Evolutionary conservation across 2,329 filamentous ascomycete species (phyloP), one percentile per base, ranked within the genome.

Genomic region (Fusarium sp.): DNA sequence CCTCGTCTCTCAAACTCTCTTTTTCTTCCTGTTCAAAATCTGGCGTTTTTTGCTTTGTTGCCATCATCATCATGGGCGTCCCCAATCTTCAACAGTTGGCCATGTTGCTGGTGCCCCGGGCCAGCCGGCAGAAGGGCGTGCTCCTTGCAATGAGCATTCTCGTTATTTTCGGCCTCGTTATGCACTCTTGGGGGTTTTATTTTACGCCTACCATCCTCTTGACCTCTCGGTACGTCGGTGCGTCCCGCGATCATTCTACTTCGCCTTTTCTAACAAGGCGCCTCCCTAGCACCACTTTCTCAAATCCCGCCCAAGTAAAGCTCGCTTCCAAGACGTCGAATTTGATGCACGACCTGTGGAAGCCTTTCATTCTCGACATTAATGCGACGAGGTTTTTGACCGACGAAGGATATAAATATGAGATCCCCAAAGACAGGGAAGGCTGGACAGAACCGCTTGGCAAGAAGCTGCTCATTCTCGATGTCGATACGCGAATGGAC

Each of bases 381-480:
- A 66, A 67, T 31, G 23, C 29, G 5, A 46, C 35, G 8, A 17
- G 17, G 10, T 62, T 62, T 17, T 11, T 17, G 1, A 39, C 54
- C 1, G 51, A 60, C 9, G 70, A 72, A 23, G 70, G 70, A 4
- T 65, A 67, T 21, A 11, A 47, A 2, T 72, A 71, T 36, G 46
- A 64, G 6, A 48, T 72, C 2, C n/a, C 53, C 10, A 33, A 54
- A 3, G 47, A 46, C 1, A 50, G 58, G 10, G 2, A 63, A 11
- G 57, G 58, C 39, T 71, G 65, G 67, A 13, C 33, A 3, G 11
- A 62, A n/a, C 60, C 56, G 1, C 33, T 67, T 5, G 62, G 62
- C 47, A 72, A 72, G 58, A 72, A 61, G 50, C 20, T 69, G n/a
- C 58, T 72, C 13, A 72, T 71, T 21, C 17, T 72, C 3, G 67